These are phyloP conservation scores for Canariomyces notabilis DNA, from an alignment of 2,329 filamentous ascomycete genomes.

Conservation along the genomic window DNA sequence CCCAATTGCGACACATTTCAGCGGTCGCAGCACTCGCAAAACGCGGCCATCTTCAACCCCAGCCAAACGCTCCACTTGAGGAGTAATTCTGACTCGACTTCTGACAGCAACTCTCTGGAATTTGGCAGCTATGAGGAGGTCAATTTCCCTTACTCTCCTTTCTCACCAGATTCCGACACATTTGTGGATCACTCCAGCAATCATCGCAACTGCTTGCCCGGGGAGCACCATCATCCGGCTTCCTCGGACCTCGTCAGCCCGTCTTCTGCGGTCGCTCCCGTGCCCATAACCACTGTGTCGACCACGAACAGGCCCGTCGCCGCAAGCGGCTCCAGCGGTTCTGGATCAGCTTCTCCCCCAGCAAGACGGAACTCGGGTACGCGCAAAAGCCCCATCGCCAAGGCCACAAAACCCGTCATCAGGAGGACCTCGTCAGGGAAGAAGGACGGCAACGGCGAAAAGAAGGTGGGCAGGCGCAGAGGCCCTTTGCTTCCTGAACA, in stretches of 20 bases:
- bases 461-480: conserved; percentile 86
- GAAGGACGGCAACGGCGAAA: conserved; percentile 74
- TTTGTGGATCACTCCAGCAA: conserved; percentile 55
- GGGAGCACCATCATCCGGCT: conserved; percentile 45
- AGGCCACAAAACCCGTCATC: conserved; percentile 78
- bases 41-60: conserved; percentile 79
- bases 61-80: conserved; percentile 84
- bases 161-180: conserved; percentile 77
- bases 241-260: conserved; percentile 60
- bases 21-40: conserved; percentile 49
- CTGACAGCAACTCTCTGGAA: conserved; percentile 62
- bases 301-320: conserved; percentile 56
- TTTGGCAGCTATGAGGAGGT: conserved; percentile 80
- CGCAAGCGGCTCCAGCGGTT: conserved; percentile 51
- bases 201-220: conserved; percentile 59
- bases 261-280: conserved; percentile 60
- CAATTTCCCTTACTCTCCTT: conserved; percentile 67
- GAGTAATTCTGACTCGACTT: conserved; percentile 76
- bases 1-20: conserved; percentile 65
- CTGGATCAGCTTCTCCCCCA: conserved; percentile 57
- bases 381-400: conserved; percentile 73
- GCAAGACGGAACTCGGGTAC: conserved; percentile 63
- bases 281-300: conserved; percentile 62
- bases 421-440: conserved; percentile 73
- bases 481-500: conserved; percentile 89